Conservation (phyloP, 1,139 yeast genomes). For the Geotrichum candidum region DNA sequence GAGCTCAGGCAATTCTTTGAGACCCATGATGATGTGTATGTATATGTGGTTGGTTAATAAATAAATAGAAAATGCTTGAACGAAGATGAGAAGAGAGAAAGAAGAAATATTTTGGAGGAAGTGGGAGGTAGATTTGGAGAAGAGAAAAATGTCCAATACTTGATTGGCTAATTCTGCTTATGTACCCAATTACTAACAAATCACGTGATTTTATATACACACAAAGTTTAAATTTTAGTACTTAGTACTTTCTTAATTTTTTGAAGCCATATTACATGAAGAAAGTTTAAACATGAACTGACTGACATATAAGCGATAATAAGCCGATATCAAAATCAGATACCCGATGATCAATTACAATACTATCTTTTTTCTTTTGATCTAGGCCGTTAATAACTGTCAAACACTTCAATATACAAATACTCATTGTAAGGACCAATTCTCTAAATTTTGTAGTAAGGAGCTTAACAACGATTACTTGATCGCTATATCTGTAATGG, state of each 20-base stretch:
- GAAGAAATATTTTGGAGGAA: neutral
- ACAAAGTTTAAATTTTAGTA: neutral
- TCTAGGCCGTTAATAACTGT: too few relatives aligned
- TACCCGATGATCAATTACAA: too few relatives aligned
- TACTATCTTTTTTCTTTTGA: too few relatives aligned
- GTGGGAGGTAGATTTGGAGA: neutral
- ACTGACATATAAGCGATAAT: too few relatives aligned
- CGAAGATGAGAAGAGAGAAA: neutral
- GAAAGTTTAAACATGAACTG: too few relatives aligned
- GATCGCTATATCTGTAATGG: too few relatives aligned
- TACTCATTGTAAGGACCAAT: too few relatives aligned
- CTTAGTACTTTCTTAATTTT: neutral
- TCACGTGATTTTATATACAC: neutral
- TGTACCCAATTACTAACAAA: neutral
- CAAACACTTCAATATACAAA: too few relatives aligned
- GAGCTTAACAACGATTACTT: too few relatives aligned
- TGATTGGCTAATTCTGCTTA: neutral
- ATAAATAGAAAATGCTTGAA: neutral
- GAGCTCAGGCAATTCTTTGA: conserved; percentile 36
- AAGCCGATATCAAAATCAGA: too few relatives aligned
- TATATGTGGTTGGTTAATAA: conserved; percentile 1
- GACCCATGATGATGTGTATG: conserved; percentile 28
- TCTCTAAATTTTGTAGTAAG: too few relatives aligned
- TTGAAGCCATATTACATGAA: too few relatives aligned
- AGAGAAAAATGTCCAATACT: neutral